phyloP scores from a whole-genome alignment of 345 rosid genomes.

The Citrus hindsii region DNA sequence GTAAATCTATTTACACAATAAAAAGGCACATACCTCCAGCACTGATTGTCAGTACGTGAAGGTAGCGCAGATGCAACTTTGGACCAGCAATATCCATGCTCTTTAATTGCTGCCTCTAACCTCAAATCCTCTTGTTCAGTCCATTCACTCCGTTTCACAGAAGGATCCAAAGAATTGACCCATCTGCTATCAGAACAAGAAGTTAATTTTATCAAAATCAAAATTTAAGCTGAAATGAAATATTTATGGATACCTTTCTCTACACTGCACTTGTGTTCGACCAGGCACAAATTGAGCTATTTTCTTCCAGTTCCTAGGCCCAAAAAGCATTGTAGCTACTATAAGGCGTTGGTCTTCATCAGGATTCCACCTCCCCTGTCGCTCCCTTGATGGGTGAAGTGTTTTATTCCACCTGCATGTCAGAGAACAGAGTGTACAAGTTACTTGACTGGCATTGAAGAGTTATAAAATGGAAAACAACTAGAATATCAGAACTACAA shows the following conservation, averaged over 20 bases:
- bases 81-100: constrained; percentile 73
- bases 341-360: constrained; percentile 72
- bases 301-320: constrained; percentile 76
- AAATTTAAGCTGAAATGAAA: constrained; percentile 3
- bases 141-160: constrained; percentile 57
- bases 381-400: constrained; percentile 52
- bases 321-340: constrained; percentile 82
- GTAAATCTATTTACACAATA: background rate
- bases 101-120: constrained; percentile 57
- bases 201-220: constrained; percentile 8
- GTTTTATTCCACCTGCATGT: constrained; percentile 74
- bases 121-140: constrained; percentile 71
- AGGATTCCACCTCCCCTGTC: constrained; percentile 56
- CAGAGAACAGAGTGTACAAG: background rate
- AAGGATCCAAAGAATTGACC: constrained; percentile 79
- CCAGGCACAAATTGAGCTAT: constrained; percentile 83
- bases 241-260: constrained; percentile 56
- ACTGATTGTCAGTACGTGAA: constrained; percentile 81
- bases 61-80: constrained; percentile 59
- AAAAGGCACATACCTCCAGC: constrained; percentile 53
- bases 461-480: background rate
- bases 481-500: background rate
- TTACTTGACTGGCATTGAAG: background rate
- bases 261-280: constrained; percentile 70
- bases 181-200: constrained; percentile 46